Percentiles rank a stretch among this genome's conserved stretches.
Conservation (phyloP, 2,329 filamentous ascomycete species). For the Pseudogymnoascus pannorum region DNA sequence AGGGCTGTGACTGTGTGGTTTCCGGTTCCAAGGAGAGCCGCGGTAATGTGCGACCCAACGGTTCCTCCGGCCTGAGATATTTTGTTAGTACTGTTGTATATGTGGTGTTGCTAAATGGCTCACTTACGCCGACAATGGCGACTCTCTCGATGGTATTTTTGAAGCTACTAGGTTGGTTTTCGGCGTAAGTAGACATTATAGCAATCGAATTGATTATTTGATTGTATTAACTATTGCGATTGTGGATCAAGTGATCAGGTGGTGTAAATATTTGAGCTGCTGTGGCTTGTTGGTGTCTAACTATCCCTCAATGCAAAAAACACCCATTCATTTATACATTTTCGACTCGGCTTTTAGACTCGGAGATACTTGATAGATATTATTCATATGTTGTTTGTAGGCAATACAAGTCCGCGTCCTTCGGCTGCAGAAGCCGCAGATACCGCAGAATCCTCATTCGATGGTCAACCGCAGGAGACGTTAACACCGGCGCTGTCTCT, state of each 20-base stretch:
- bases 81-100: slow-evolving; percentile 7
- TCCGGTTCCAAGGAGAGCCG: slow-evolving; percentile 27
- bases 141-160: slow-evolving; percentile 37
- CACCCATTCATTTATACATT: not conserved
- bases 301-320: not conserved
- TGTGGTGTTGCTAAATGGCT: not conserved
- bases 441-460: too few relatives aligned
- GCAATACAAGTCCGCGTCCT: too few relatives aligned
- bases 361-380: not conserved
- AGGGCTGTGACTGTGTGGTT: slow-evolving; percentile 44
- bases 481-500: too few relatives aligned
- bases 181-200: slow-evolving; percentile 13
- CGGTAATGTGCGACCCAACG: slow-evolving; percentile 33
- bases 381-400: too few relatives aligned
- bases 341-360: too few relatives aligned
- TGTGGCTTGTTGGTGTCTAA: not conserved
- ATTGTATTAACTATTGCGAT: not conserved
- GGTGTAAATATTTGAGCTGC: too few relatives aligned
- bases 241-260: not conserved
- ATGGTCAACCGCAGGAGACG: too few relatives aligned
- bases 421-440: too few relatives aligned
- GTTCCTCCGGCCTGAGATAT: slow-evolving; percentile 36
- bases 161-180: slow-evolving; percentile 15
- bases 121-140: slow-evolving; percentile 42
- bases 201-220: too few relatives aligned